Evolutionary conservation across 768 basidiomycete genomes (phyloP).

Genomic region (Phanerodontia chrysosporium): DNA sequence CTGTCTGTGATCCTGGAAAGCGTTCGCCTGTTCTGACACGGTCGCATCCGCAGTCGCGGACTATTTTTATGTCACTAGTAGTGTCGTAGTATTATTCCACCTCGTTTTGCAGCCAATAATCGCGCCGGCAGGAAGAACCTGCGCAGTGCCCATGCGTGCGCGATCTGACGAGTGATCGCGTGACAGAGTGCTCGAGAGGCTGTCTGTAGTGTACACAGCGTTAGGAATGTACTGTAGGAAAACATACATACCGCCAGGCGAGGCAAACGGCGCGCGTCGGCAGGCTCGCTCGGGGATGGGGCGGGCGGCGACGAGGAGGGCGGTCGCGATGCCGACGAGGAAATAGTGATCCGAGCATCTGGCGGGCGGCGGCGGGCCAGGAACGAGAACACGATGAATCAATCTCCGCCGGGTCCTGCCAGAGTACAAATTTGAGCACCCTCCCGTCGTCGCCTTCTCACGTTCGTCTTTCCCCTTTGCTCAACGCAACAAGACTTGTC

Average conservation of each 20-base stretch:
- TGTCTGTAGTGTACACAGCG: too few relatives aligned
- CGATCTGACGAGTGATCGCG: neutral
- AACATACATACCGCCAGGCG: too few relatives aligned
- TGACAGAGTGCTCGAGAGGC: neutral
- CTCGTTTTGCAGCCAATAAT: neutral
- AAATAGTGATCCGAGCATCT: neutral
- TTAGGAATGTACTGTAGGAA: too few relatives aligned
- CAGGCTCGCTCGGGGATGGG: neutral
- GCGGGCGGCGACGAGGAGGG: neutral
- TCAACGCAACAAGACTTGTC: slow-evolving; percentile 6
- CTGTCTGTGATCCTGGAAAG: neutral
- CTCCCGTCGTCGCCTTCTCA: neutral
- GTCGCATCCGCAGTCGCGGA: neutral
- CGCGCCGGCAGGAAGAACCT: neutral
- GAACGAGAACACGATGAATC: slow-evolving; percentile 1
- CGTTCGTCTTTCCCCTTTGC: slow-evolving; percentile 7
- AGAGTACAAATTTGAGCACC: slow-evolving; percentile 8
- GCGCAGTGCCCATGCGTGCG: neutral
- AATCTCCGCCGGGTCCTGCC: slow-evolving; percentile 13
- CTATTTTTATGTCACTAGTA: neutral
- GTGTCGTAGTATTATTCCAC: neutral
- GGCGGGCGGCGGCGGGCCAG: too few relatives aligned
- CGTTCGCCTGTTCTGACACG: neutral
- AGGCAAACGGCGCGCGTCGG: too few relatives aligned
- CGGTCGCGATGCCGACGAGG: neutral